These are phyloP conservation scores for Selaginella moellendorffii DNA, from an alignment of 75 land plant genomes.

Conservation along the genomic window DNA sequence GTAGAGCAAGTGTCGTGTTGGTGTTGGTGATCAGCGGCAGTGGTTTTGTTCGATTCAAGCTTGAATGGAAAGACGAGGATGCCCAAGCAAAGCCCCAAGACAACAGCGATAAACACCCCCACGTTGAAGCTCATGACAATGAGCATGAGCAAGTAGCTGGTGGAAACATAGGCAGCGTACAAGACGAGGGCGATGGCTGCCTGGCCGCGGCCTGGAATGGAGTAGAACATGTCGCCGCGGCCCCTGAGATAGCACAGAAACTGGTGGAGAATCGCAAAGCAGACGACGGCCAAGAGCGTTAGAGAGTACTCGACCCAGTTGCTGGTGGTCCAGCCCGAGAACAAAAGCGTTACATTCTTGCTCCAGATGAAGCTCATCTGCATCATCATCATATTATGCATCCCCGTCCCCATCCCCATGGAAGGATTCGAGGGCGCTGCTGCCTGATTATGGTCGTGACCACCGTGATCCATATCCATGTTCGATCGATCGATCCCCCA, in stretches of 20 bases:
- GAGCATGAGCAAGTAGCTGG: not conserved
- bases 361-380: not conserved
- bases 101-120: not conserved
- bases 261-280: not conserved
- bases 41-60: too few relatives aligned
- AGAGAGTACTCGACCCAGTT: not conserved
- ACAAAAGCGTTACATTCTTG: not conserved
- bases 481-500: too few relatives aligned
- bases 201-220: not conserved
- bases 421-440: too few relatives aligned
- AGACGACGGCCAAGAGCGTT: not conserved
- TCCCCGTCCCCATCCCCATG: not conserved
- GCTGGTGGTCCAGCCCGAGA: not conserved
- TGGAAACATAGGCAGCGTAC: not conserved
- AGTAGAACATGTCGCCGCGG: not conserved
- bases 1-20: too few relatives aligned
- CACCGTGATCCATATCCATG: too few relatives aligned
- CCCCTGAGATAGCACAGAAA: not conserved
- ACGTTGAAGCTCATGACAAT: not conserved
- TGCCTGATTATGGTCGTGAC: too few relatives aligned
- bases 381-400: not conserved
- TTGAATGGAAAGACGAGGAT: too few relatives aligned
- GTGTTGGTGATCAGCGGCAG: too few relatives aligned
- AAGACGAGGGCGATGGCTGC: not conserved
- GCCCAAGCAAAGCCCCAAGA: not conserved